Conservation (phyloP, 2,329 filamentous ascomycete species). For the Aspergillus novofumigatus region DNA sequence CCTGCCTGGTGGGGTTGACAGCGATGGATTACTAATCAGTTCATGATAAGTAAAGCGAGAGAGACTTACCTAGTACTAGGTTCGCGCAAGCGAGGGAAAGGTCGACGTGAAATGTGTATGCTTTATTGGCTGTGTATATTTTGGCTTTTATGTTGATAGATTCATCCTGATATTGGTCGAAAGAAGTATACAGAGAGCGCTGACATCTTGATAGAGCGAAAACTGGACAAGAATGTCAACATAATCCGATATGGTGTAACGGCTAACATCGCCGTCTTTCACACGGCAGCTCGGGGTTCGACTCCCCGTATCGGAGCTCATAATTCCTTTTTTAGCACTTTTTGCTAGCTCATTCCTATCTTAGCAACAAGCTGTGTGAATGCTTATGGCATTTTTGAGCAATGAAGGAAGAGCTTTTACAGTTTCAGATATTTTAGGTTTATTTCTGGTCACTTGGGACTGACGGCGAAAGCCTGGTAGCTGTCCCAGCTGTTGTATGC, state of each 20-base stretch:
- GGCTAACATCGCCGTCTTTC: background rate
- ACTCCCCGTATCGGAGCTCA: background rate
- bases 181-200: background rate
- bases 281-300: background rate
- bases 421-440: background rate
- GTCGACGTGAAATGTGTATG: background rate
- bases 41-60: too few relatives aligned
- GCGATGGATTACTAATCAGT: background rate
- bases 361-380: background rate
- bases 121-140: background rate
- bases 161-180: background rate
- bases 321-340: background rate
- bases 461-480: background rate
- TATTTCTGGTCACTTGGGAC: background rate
- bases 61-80: background rate
- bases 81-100: background rate
- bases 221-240: background rate
- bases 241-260: background rate
- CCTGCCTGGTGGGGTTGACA: conserved; percentile 3
- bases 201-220: too few relatives aligned
- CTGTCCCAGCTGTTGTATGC: background rate
- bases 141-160: background rate
- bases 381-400: background rate
- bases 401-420: background rate
- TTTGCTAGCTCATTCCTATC: background rate